Base-by-base conservation (phyloP, 2,329 filamentous ascomycete species). In the Neonectria sp. region DNA sequence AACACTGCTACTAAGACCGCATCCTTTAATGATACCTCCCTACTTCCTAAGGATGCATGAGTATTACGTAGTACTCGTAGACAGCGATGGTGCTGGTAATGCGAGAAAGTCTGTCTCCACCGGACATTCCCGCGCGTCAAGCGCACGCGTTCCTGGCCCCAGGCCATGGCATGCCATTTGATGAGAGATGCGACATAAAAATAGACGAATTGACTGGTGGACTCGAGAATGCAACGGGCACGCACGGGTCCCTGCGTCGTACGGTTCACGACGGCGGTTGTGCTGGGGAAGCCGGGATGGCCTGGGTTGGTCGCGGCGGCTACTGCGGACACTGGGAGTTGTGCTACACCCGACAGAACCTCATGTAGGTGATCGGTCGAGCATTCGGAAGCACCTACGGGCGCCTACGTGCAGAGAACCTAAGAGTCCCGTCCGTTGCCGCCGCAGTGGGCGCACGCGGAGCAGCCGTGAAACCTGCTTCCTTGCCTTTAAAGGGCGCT, bases 231-330 rank as follows among this genome's bases (percentile, higher is more conserved):
- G 12, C 12, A 37, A 25, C 13, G 17, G 6, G 46, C 46, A 13
- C 7, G 49, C 49, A 53, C 51, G 33, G 55, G 29, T 33, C 55
- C 43, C 40, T 15, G 55, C 55, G 48, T 64, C 37, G 55, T 59
- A 59, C 48, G 55, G 61, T 64, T 52, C 56, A 46, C 35, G 35
- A 45, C 48, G 55, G 61, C 61, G 48, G 55, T 59, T 64, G 53
- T 55, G 37, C 40, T 61, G 29, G 37, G 24, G 43, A 29, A 33
- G 49, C 59, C 51, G 55, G 59, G 59, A 61, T 55, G 31, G 21
- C 51, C 59, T 5, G 29, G 49, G 49, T n/a, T 55, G 59, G 31
- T 40, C 12, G n/a, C 59, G 45, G 60, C 51, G 62, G 56, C 46
- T 65, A 35, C n/a, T 59, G 57, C 52, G 57, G 57, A 9, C 52